Base-by-base conservation (phyloP, 208 protist species). In the Trypanosoma congolense region DNA sequence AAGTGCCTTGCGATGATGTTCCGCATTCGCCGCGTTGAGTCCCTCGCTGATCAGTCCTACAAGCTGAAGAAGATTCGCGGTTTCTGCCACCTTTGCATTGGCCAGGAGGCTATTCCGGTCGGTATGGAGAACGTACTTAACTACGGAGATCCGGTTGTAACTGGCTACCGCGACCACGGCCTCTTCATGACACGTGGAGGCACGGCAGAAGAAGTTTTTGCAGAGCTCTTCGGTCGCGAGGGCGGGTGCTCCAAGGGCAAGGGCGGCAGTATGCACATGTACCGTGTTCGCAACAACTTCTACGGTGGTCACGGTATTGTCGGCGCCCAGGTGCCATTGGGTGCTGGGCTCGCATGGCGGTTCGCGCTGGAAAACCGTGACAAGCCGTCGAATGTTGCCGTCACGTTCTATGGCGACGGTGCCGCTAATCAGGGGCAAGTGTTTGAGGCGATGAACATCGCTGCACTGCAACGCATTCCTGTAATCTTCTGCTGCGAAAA, bases 221-320 rank as follows among this genome's bases (percentile, higher is more conserved):
- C 87, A 4, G 96, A 98, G 78, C 84, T 97, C 49, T 87, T 95
- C 47, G 95, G 95, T 35, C 68, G 74, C 28, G 49, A 66, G 46
- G 66, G 58, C 18, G 94, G 95, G 51, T 87, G 83, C 74, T 95
- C 87, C 30, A 95, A 97, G 61, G 93, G 95, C 56, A 96, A 97
- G 70, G 97, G 97, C 42, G 97, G 97, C 24, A 98, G 93, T 50
- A 99, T 99, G 97, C 97, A 99, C 80, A 98, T 98, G 92, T 99
- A 98, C 83, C 81, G 61, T 40, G 53, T 79, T 14, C 58, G 80
- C 21, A 58, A 87, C 47, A 83, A 95, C 56, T 99, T 99, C 75
- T 98, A 92, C 70, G 97, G 97, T 55, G 97, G 97, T 41, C 98
- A 99, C 75, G 97, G 97, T 69, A 99, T 99, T 65, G 97, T 99